A percentile compares a stretch with the other conserved stretches of the same genome.
phyloP scores from a whole-genome alignment of 176 grass and related monocot species.

The Rhipidocladum racemiflorum region DNA sequence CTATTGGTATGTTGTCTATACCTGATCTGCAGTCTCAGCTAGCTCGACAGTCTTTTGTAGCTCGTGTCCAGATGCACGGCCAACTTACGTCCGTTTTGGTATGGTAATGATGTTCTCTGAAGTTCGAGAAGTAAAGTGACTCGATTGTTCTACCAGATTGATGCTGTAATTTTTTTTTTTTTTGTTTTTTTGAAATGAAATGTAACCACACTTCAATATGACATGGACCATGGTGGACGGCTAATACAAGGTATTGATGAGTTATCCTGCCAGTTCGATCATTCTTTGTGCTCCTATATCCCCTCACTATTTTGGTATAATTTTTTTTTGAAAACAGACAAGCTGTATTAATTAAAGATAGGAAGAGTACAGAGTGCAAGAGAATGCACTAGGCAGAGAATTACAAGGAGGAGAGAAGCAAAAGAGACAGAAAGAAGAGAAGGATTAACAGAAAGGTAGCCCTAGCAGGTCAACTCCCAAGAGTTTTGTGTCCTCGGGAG shows the following conservation, averaged over 20 bases:
- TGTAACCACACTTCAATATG: neutral
- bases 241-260: neutral
- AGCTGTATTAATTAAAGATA: too few relatives aligned
- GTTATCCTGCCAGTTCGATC: neutral
- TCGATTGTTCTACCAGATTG: neutral
- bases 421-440: too few relatives aligned
- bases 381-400: too few relatives aligned
- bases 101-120: neutral
- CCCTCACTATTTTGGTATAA: neutral
- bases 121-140: constrained; percentile 5
- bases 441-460: too few relatives aligned
- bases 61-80: neutral
- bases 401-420: too few relatives aligned
- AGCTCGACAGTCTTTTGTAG: constrained; percentile 77
- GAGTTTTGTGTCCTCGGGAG: too few relatives aligned
- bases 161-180: constrained; percentile 2
- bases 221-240: neutral
- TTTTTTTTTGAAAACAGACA: too few relatives aligned
- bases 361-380: too few relatives aligned
- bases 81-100: neutral
- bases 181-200: neutral
- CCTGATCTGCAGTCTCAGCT: constrained; percentile 79
- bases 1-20: constrained; percentile 55
- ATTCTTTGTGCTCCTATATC: neutral
- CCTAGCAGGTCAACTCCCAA: too few relatives aligned